These are phyloP conservation scores for Agaricus sinodeliciosus DNA, from an alignment of 768 basidiomycete species.

Conservation along the genomic window DNA sequence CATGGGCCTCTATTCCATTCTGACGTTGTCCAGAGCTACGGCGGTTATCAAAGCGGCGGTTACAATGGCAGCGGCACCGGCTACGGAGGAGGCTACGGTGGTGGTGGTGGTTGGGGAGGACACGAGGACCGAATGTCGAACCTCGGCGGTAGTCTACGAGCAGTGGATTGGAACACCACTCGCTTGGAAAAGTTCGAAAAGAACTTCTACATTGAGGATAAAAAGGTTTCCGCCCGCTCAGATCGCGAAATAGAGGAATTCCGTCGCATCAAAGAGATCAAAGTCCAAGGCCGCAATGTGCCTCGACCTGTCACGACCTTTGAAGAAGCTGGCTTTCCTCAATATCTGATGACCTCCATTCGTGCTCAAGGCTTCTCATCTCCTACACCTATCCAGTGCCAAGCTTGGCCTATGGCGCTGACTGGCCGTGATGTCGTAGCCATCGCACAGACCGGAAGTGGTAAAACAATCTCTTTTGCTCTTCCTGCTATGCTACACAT, in stretches of 20 bases:
- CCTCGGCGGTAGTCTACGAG: slow-evolving; percentile 76
- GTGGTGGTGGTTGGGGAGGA: slow-evolving; percentile 31
- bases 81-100: slow-evolving; percentile 42
- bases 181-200: slow-evolving; percentile 89
- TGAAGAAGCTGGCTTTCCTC: slow-evolving; percentile 94
- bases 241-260: slow-evolving; percentile 91
- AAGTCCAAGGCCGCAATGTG: slow-evolving; percentile 84
- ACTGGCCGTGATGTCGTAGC: slow-evolving; percentile 92
- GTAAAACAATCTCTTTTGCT: slow-evolving; percentile 98
- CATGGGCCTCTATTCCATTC: neutral
- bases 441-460: slow-evolving; percentile 97
- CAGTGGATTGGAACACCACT: slow-evolving; percentile 76
- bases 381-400: slow-evolving; percentile 96
- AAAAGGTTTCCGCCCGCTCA: slow-evolving; percentile 65
- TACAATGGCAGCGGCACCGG: slow-evolving; percentile 36
- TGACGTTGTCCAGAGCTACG: slow-evolving; percentile 2
- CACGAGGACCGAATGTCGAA: slow-evolving; percentile 69
- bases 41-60: slow-evolving; percentile 24
- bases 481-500: slow-evolving; percentile 99
- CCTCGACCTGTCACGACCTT: slow-evolving; percentile 89
- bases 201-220: slow-evolving; percentile 95
- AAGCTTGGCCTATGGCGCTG: slow-evolving; percentile 99
- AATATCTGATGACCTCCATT: slow-evolving; percentile 92
- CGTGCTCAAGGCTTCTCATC: slow-evolving; percentile 86
- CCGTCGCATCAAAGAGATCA: slow-evolving; percentile 78